Evolutionary conservation across 805 yeast species (phyloP).

Genomic region (Myxozyma udenii): DNA sequence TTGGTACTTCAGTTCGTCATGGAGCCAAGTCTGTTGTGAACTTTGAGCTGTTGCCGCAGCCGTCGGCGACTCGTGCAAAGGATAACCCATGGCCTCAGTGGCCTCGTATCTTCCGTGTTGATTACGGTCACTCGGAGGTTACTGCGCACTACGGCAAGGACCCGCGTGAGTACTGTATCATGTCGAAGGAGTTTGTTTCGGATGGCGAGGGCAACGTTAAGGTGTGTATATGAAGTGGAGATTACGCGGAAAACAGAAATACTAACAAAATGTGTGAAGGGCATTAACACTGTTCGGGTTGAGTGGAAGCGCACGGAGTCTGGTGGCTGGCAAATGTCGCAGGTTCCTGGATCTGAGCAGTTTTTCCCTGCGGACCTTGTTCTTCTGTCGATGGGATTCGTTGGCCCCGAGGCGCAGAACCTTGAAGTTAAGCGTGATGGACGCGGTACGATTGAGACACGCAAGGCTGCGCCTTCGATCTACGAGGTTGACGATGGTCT

Average conservation of each 20-base stretch:
- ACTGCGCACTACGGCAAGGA: constrained; percentile 92
- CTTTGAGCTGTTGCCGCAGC: constrained; percentile 91
- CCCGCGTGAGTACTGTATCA: constrained; percentile 93
- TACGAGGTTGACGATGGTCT: constrained; percentile 68
- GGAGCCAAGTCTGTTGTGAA: constrained; percentile 92
- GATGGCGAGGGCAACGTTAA: constrained; percentile 92
- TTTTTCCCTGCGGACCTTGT: constrained; percentile 93
- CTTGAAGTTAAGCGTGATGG: constrained; percentile 63
- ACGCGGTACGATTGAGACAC: constrained; percentile 75
- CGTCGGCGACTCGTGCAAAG: constrained; percentile 78
- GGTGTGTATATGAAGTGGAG: constrained; percentile 19
- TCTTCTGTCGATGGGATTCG: constrained; percentile 92
- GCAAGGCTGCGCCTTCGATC: constrained; percentile 52
- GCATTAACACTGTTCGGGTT: constrained; percentile 92
- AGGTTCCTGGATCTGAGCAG: constrained; percentile 92
- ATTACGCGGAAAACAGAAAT: not conserved
- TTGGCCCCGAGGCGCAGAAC: constrained; percentile 89
- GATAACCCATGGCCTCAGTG: constrained; percentile 99
- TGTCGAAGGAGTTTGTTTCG: constrained; percentile 92
- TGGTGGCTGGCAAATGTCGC: constrained; percentile 99
- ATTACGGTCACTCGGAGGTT: constrained; percentile 96
- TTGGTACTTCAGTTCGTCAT: constrained; percentile 95
- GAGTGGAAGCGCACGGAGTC: constrained; percentile 95
- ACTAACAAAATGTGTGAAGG: constrained; percentile 37
- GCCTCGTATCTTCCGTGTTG: constrained; percentile 97